Base-by-base conservation (phyloP, 352 stramenopile species). In the Globisporangium emineosum region DNA sequence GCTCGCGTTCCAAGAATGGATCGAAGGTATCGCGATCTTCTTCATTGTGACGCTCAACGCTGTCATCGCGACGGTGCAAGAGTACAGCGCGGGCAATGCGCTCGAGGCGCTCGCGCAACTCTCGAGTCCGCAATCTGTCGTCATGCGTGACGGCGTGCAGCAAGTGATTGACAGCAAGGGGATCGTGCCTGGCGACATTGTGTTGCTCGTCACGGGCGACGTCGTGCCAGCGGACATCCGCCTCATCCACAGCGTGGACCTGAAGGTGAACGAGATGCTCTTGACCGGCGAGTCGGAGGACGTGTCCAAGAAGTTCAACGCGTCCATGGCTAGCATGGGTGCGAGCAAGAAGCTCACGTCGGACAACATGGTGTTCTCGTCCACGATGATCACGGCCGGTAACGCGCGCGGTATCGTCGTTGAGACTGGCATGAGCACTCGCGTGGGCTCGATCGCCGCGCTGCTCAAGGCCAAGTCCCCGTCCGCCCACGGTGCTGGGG, bases 331-430 rank as follows among this genome's bases (percentile, higher is more conserved):
- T 8, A 67, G 57, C 45, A 72, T 76, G 32, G 56, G 69, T 4
- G 57, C 53, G 9, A 57, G 57, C 40, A 87, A 60, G 37, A 68
- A 92, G 55, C 65, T 89, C 33, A 91, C 81, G 27, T 78, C 80
- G 2, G 77, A 77, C 60, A 85, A 99, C 77, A 91, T 99, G 70
- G 81, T 97, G 0, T 99, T 99, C 73, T 93, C 69, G 62, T 99
- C 65, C 66, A 98, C 75, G 60, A 88, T 63, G 25, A 85, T 74
- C 86, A 98, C 83, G 2, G 77, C 81, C 0, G 83, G 83, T n/a
- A 93, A 89, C 50, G 83, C 80, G 1, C 76, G 77, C 13, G 83
- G 79, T 5, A 70, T 93, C 30, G 78, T 93, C 3, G 83, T 93
- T 2, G 83, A 88, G 62, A 93, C 83, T 0, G 83, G 79, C 2